These are phyloP conservation scores for Thalassia testudinum DNA, from an alignment of 116 monocot genomes.

Conservation along the genomic window DNA sequence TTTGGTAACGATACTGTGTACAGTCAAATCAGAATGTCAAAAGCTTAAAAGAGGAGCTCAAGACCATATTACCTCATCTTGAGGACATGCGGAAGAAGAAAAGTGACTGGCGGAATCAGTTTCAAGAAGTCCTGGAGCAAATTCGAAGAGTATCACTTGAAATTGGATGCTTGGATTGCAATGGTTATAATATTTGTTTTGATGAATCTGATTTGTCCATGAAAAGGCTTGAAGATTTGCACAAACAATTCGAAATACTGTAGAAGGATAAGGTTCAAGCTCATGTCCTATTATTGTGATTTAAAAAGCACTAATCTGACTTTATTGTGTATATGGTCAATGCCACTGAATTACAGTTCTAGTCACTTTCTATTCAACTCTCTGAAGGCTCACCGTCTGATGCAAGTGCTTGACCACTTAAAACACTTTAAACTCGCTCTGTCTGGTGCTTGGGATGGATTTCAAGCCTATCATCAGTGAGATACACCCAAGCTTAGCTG, in stretches of 20 bases:
- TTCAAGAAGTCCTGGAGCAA: slow-evolving; percentile 32
- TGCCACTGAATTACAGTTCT: slow-evolving; percentile 29
- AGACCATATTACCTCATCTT: slow-evolving; percentile 23
- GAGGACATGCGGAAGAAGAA: slow-evolving; percentile 47
- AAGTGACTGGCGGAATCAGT: slow-evolving; percentile 31
- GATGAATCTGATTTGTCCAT: slow-evolving; percentile 56
- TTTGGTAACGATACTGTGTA: too few species aligned
- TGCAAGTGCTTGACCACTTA: too few species aligned
- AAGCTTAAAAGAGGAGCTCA: slow-evolving; percentile 52
- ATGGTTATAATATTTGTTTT: slow-evolving; percentile 7
- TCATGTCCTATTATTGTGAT: too few species aligned
- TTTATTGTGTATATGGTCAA: not conserved
- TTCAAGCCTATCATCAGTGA: too few species aligned
- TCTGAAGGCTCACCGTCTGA: slow-evolving; percentile 38
- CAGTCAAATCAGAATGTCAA: slow-evolving; percentile 21
- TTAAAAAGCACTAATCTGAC: slow-evolving; percentile 2
- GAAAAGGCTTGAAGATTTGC: too few species aligned
- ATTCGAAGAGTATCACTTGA: slow-evolving; percentile 29
- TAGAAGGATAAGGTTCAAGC: too few species aligned
- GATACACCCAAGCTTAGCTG: slow-evolving; percentile 28
- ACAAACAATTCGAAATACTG: too few species aligned
- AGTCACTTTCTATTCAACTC: slow-evolving; percentile 22
- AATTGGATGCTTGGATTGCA: slow-evolving; percentile 16
- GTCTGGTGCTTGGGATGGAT: too few species aligned
- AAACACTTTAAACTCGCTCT: too few species aligned